Base-by-base conservation (phyloP, 257 asterid species). In the Solanum boliviense region DNA sequence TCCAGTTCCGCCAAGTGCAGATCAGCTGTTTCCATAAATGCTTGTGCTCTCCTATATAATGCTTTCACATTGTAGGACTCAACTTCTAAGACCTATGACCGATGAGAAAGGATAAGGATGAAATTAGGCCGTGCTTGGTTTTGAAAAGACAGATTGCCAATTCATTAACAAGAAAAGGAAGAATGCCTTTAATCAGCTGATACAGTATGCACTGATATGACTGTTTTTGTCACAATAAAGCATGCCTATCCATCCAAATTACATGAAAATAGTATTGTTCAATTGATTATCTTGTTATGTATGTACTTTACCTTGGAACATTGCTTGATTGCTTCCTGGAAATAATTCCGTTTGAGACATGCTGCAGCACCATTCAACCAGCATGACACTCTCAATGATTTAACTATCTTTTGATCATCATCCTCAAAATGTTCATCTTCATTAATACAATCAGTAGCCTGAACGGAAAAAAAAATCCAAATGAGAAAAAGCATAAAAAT, bases 301-400 rank as follows among this genome's bases (percentile, higher is more conserved):
- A 62, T n/a, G 70, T 46, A 85, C 56, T n/a, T 39, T 87, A 95
- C 98, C 95, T 92, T 90, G 34, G 96, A 92, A 91, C 98, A 94
- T 52, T 90, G 92, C 87, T 88, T 91, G 68, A 91, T 88, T 13
- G 90, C 94, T 88, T 89, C 93, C 84, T 86, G 89, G 87, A 91
- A 93, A 84, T 94, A 90, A 85, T 91, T 90, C 81, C 87, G 90
- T 90, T 94, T 94, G 86, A 94, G 94, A 89, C 89, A 89, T 86
- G 93, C 93, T 89, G 98, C 98, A 84, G 97, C 95, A 86, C 93
- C 84, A 76, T 95, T 95, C 89, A 93, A 91, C 98, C 96, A 95
- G 90, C 95, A 91, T 38, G 92, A 89, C 60, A 93, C 87, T 91
- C 92, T 91, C 89, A 95, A 84, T 10, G 94, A 88, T 86, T 90